These are phyloP conservation scores for Calonectria montana DNA, from an alignment of 2,329 filamentous ascomycete species.

Conservation along the genomic window DNA sequence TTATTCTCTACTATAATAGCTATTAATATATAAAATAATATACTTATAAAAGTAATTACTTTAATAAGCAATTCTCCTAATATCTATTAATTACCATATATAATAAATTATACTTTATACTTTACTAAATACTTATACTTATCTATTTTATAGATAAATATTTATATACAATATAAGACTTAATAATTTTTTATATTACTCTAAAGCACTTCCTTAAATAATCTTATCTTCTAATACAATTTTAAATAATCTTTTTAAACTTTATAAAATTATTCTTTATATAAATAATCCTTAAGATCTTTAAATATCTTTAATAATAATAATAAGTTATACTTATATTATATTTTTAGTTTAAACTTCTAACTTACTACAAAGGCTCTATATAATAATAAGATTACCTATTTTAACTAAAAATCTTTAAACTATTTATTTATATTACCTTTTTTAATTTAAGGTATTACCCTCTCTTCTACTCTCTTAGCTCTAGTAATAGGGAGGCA, in stretches of 20 bases:
- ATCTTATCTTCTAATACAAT: background rate
- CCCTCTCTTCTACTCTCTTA: background rate
- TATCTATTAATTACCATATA: background rate
- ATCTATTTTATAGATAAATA: background rate
- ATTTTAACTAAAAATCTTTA: no score
- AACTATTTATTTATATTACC: no score
- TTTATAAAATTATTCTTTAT: no score
- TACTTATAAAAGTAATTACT: background rate
- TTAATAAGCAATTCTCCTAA: background rate
- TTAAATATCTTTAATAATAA: no score
- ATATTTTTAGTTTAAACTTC: no score
- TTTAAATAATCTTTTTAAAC: background rate
- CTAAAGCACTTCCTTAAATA: background rate
- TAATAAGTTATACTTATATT: no score
- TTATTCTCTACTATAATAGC: background rate
- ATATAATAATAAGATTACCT: no score
- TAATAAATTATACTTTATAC: background rate
- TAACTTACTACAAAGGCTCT: no score
- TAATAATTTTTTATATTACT: background rate
- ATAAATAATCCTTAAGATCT: no score
- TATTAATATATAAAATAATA: background rate
- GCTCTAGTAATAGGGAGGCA: background rate
- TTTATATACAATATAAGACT: background rate
- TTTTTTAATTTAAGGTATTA: no score
- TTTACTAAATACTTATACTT: background rate